Base-by-base conservation (phyloP, 1,284 basidiomycete genomes). In the Naganishia sp. region DNA sequence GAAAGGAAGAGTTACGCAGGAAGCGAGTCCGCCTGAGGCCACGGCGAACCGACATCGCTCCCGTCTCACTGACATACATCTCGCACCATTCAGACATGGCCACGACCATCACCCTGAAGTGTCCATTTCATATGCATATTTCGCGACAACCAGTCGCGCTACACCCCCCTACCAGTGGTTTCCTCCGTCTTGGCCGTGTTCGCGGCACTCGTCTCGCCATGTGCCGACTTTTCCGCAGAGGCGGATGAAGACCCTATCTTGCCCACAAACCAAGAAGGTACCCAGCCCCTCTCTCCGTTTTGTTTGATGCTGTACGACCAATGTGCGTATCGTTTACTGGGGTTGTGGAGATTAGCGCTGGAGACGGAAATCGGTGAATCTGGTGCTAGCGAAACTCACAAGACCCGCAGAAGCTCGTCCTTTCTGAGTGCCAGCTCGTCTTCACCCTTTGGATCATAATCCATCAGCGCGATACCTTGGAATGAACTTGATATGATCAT, bases 401-500 rank as follows among this genome's bases (percentile, higher is more conserved):
- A 97, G 53, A 99, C 94, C 68, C 92, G 83, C 68, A 99, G 76
- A 21, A 85, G 82, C 75, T 96, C 92, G 71, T 92, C 92, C 76
- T 94, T 94, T 63, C 84, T 84, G 47, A 98, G 80, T 71, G 89
- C 87, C 70, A 97, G 81, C 77, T 96, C 93, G 72, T 94, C 93
- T 7, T 90, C 89, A 10, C 90, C 90, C 73, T 91, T 91, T 78
- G 90, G 89, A 77, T 86, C 86, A 79, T 96, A 98, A 72, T 96
- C 92, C 92, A 95, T 97, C 71, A 99, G 82, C 6, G 93, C 92
- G 68, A 94, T 83, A 25, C 93, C 94, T 5, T 93, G 91, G 82
- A 95, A 97, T 73, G 91, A 93, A 15, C 92, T 94, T 41, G 90
- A 93, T 63, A 95, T 87, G 73, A 99, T 95, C 79, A 88, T 88